Percentiles rank a stretch among this genome's conserved stretches.
Evolutionary conservation across 1,284 basidiomycete species (phyloP).

Genomic region (Gastroboletus turbinatus): DNA sequence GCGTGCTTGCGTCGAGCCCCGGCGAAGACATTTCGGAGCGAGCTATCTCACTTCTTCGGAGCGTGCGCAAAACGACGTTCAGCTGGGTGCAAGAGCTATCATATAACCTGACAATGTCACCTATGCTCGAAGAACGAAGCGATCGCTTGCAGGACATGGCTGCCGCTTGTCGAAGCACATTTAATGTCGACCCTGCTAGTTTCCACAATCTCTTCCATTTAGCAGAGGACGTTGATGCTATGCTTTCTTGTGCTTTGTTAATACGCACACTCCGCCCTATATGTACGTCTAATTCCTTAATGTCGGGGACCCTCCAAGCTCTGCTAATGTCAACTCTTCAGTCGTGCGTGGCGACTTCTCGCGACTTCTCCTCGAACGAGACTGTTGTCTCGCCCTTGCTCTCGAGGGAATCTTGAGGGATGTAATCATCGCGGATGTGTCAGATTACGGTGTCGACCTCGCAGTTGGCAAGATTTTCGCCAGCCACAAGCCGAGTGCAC

Average conservation of each 20-base stretch:
- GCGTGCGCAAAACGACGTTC: slow-evolving; percentile 33
- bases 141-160: slow-evolving; percentile 33
- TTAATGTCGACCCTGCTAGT: slow-evolving; percentile 32
- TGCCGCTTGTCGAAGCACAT: slow-evolving; percentile 40
- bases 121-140: slow-evolving; percentile 24
- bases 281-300: not conserved
- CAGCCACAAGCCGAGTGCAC: not conserved
- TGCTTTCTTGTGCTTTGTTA: slow-evolving; percentile 38
- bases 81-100: slow-evolving; percentile 38
- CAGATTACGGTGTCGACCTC: slow-evolving; percentile 30
- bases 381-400: slow-evolving; percentile 25
- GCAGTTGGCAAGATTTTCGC: slow-evolving; percentile 37
- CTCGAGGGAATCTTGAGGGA: too few relatives aligned
- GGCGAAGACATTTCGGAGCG: slow-evolving; percentile 2
- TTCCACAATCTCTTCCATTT: slow-evolving; percentile 19
- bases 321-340: not conserved
- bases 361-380: slow-evolving; percentile 20
- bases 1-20: slow-evolving; percentile 32
- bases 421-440: not conserved
- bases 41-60: slow-evolving; percentile 28
- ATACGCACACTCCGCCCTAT: slow-evolving; percentile 1
- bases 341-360: too few relatives aligned
- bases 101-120: slow-evolving; percentile 18
- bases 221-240: slow-evolving; percentile 27
- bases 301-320: not conserved